Percentiles rank a stretch among this genome's conserved stretches.
These are phyloP conservation scores for Syzygium oleosum DNA, from an alignment of 345 rosid genomes.

Conservation along the genomic window DNA sequence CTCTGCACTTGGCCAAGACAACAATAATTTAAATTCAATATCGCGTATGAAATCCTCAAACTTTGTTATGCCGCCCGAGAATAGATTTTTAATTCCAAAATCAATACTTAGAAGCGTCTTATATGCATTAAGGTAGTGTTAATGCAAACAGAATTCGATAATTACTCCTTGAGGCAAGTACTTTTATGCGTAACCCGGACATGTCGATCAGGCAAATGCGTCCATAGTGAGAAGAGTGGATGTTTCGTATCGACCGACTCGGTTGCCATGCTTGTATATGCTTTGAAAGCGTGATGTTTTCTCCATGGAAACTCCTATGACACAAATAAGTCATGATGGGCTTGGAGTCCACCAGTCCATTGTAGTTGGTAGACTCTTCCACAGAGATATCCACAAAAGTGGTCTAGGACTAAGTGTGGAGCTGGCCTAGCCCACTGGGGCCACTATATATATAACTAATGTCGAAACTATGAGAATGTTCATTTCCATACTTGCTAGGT, in stretches of 20 bases:
- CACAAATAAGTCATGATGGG: neutral
- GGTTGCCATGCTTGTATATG: neutral
- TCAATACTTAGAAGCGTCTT: neutral
- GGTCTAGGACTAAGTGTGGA: neutral
- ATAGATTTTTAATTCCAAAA: neutral
- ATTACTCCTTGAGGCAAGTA: neutral
- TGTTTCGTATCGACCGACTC: neutral
- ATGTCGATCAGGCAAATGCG: neutral
- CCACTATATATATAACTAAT: neutral
- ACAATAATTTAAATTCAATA: neutral
- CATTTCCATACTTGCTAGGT: neutral
- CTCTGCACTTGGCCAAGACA: neutral
- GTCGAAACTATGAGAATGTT: neutral
- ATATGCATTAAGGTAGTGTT: neutral
- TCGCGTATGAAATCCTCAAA: neutral
- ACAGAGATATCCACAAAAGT: neutral
- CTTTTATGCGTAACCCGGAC: neutral
- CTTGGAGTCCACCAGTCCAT: neutral
- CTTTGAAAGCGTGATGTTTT: neutral
- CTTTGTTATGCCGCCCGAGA: neutral
- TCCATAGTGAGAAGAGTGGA: neutral
- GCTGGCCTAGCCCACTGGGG: neutral
- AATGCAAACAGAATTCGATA: neutral
- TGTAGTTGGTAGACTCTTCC: neutral
- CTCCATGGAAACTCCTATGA: neutral